Evolutionary conservation across 2,329 filamentous ascomycete genomes (phyloP).

Genomic region (Xylaria sp.): DNA sequence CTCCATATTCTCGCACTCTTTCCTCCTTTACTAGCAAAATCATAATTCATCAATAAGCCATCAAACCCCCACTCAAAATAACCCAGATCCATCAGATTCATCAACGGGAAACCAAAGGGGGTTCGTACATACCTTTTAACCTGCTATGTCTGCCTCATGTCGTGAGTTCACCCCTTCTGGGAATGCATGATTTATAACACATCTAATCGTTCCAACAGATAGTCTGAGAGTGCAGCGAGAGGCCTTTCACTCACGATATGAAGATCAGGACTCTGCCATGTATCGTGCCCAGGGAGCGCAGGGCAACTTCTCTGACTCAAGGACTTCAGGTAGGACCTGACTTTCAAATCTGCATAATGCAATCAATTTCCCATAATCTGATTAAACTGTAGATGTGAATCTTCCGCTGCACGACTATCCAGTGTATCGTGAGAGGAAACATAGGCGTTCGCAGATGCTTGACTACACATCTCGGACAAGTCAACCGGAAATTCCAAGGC

Average conservation of each 20-base stretch:
- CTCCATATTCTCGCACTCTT: constrained; percentile 36
- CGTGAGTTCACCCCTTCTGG: constrained; percentile 32
- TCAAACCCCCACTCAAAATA: constrained; percentile 28
- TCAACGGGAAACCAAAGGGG: constrained; percentile 31
- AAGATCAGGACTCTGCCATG: constrained; percentile 12
- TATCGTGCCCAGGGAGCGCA: constrained; percentile 15
- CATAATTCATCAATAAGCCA: constrained; percentile 35
- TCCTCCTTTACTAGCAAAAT: constrained; percentile 35
- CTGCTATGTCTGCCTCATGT: constrained; percentile 26
- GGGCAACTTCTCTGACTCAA: constrained; percentile 7
- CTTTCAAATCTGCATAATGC: constrained; percentile 11
- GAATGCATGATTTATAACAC: constrained; percentile 11
- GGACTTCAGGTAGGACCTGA: constrained; percentile 26
- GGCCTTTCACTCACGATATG: constrained; percentile 12
- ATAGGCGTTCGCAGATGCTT: constrained; percentile 10
- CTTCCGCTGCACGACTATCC: constrained; percentile 16
- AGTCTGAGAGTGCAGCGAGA: constrained; percentile 12
- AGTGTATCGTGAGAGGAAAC: constrained; percentile 14
- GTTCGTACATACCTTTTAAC: constrained; percentile 31
- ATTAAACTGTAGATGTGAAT: constrained; percentile 25
- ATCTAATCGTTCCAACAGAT: constrained; percentile 32
- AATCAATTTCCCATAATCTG: constrained; percentile 13
- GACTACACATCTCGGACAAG: constrained; percentile 5
- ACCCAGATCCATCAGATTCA: constrained; percentile 29
- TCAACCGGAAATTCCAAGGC: neutral